A percentile compares a stretch with the other conserved stretches of the same genome.
phyloP scores from a whole-genome alignment of 2,329 filamentous ascomycete species.

The Didymella pomorum region DNA sequence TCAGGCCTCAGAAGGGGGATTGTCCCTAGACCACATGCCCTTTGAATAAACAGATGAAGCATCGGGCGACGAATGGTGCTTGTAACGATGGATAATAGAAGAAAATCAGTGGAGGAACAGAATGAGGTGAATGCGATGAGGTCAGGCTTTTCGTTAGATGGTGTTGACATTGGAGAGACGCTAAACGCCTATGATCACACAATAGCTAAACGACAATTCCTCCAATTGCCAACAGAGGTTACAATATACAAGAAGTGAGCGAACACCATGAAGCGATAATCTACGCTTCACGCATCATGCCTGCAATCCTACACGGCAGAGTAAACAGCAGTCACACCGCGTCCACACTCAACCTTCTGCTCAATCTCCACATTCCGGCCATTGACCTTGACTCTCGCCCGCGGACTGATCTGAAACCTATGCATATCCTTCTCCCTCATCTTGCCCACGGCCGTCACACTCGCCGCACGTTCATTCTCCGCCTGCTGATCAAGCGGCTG shows the following conservation, averaged over 20 bases:
- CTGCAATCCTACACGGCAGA: constrained; percentile 58
- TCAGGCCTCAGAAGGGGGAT: too few relatives aligned
- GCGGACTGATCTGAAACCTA: constrained; percentile 82
- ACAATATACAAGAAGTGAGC: constrained; percentile 11
- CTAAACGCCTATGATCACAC: constrained; percentile 11
- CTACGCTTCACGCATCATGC: constrained; percentile 6
- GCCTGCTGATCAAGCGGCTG: constrained; percentile 73
- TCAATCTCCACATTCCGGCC: constrained; percentile 79
- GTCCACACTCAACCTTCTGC: constrained; percentile 87
- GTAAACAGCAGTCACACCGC: constrained; percentile 83
- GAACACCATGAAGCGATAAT: constrained; percentile 14
- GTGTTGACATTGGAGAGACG: not conserved
- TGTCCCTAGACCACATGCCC: not conserved
- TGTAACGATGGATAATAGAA: not conserved
- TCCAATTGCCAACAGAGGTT: not conserved
- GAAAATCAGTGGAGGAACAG: too few relatives aligned
- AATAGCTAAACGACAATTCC: not conserved
- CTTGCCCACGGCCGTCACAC: constrained; percentile 40
- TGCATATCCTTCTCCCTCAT: constrained; percentile 72
- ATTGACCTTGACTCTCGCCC: constrained; percentile 72
- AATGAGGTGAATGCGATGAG: not conserved
- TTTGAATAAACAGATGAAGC: not conserved
- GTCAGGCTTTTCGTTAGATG: not conserved
- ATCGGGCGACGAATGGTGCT: not conserved
- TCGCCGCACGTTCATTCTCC: constrained; percentile 53